phyloP scores from a whole-genome alignment of 176 grass and related monocot species.

The Sorghum bicolor region Sorghum_bicolor_NCBIv3 NC_012871.2:7655501-7656000 shows the following conservation, averaged over 20 bases:
- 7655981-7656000: constrained; percentile 6
- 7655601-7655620: constrained; percentile 15
- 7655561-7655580: not conserved
- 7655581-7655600: not conserved
- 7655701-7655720: not conserved
- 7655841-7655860: not conserved
- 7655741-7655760: not conserved
- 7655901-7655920: not conserved
- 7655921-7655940: constrained; percentile 9
- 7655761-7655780: not conserved
- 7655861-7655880: not conserved
- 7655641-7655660: not conserved
- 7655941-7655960: not conserved
- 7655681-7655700: not conserved
- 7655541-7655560: not conserved
- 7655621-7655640: not conserved
- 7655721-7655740: not conserved
- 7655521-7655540: constrained; percentile 15
- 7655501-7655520: constrained; percentile 84
- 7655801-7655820: not conserved
- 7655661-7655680: not conserved
- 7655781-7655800: not conserved
- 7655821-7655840: not conserved
- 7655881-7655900: not conserved
- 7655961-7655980: not conserved